Evolutionary conservation across 768 basidiomycete genomes (phyloP).

Genomic region (Mycena sanguinolenta): DNA sequence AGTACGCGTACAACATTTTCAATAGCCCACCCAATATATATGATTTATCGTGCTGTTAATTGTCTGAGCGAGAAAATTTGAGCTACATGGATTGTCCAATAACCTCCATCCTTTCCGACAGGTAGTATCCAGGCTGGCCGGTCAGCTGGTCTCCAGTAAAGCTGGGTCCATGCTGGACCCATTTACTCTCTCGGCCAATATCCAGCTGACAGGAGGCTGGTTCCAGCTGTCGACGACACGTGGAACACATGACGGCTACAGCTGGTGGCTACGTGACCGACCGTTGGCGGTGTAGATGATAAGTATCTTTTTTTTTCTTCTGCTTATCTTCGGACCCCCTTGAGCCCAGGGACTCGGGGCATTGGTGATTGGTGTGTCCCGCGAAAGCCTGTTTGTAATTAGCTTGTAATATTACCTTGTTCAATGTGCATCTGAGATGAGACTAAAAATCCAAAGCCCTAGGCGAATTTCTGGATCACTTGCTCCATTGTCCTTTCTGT

Average conservation of each 20-base stretch:
- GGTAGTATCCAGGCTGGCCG: not conserved
- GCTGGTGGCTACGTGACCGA: conserved; percentile 5
- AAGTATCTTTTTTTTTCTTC: too few relatives aligned
- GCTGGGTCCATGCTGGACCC: conserved; percentile 19
- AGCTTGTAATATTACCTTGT: too few relatives aligned
- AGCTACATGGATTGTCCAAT: too few relatives aligned
- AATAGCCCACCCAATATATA: conserved; percentile 5
- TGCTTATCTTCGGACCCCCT: too few relatives aligned
- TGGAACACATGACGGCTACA: conserved; percentile 8
- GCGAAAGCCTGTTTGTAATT: too few relatives aligned
- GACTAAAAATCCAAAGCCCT: too few relatives aligned
- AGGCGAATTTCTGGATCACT: too few relatives aligned
- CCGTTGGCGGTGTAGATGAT: conserved; percentile 29
- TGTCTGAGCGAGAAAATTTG: not conserved
- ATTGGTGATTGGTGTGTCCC: too few relatives aligned
- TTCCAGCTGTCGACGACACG: conserved; percentile 2
- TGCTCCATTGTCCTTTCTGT: too few relatives aligned
- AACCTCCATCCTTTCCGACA: conserved; percentile 1
- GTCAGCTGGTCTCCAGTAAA: conserved; percentile 11
- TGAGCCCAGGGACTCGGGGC: too few relatives aligned
- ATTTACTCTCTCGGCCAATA: conserved; percentile 10
- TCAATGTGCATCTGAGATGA: too few relatives aligned
- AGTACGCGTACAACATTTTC: too few relatives aligned
- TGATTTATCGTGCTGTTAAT: conserved; percentile 8
- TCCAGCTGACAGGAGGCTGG: conserved; percentile 5